phyloP scores from a whole-genome alignment of 2,329 filamentous ascomycete genomes.

The Alternaria solani region DNA sequence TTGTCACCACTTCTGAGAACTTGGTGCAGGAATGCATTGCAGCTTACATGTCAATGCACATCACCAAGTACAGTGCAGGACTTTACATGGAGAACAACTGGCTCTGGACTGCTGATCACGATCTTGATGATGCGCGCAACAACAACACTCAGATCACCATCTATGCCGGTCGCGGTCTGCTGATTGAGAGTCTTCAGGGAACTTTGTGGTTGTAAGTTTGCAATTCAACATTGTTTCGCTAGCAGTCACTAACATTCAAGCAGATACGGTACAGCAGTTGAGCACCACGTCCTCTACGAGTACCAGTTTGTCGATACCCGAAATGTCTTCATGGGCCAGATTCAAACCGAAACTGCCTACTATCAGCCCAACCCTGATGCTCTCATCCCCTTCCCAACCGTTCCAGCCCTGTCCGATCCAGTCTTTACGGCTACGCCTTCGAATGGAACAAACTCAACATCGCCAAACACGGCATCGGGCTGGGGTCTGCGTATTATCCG shows the following conservation, averaged over 20 bases:
- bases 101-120: constrained; percentile 86
- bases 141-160: constrained; percentile 73
- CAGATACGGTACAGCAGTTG: constrained; percentile 71
- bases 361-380: constrained; percentile 85
- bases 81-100: constrained; percentile 89
- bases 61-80: constrained; percentile 62
- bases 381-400: constrained; percentile 68
- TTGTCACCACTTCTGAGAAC: constrained; percentile 57
- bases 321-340: constrained; percentile 81
- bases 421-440: constrained; percentile 61
- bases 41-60: constrained; percentile 65
- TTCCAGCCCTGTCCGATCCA: constrained; percentile 70
- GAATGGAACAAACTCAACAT: constrained; percentile 13
- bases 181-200: constrained; percentile 66
- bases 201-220: constrained; percentile 60
- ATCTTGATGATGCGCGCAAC: constrained; percentile 77
- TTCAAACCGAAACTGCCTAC: constrained; percentile 88
- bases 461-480: constrained; percentile 54
- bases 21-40: constrained; percentile 73
- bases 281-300: constrained; percentile 72
- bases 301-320: constrained; percentile 82
- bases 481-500: constrained; percentile 71
- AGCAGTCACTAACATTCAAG: constrained; percentile 11
- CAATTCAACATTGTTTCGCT: constrained; percentile 59
- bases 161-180: constrained; percentile 84